Conservation (phyloP, 169 alveolate species). For the Eimeria praecox region DNA sequence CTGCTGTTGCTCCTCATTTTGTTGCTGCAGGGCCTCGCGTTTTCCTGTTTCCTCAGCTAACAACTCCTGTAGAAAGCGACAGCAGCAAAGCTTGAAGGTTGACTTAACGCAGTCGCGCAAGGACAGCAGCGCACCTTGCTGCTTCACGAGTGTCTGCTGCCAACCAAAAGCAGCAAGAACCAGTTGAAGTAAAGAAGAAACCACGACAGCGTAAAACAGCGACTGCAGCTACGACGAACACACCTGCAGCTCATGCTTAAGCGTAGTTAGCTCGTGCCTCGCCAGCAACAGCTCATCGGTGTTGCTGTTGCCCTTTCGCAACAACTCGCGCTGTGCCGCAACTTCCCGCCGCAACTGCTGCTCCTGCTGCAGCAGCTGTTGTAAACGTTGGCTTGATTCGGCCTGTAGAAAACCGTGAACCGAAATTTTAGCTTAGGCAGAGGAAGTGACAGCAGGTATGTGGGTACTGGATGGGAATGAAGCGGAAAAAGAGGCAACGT, state of each 20-base stretch:
- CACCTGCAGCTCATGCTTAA: conserved; percentile 61
- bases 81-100: not conserved
- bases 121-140: not conserved
- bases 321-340: conserved; percentile 64
- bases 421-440: not conserved
- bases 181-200: not conserved
- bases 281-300: conserved; percentile 56
- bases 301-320: conserved; percentile 60
- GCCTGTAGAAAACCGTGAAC: conserved; percentile 1
- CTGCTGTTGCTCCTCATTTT: conserved; percentile 66
- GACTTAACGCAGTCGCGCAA: not conserved
- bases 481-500: not conserved
- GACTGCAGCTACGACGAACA: not conserved
- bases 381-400: conserved; percentile 57
- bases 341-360: conserved; percentile 56
- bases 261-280: conserved; percentile 46
- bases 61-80: conserved; percentile 7
- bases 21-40: conserved; percentile 30
- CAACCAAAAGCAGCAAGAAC: not conserved
- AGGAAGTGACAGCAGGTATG: not conserved
- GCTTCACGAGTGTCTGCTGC: not conserved
- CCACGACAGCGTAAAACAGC: not conserved
- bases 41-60: conserved; percentile 58
- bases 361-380: conserved; percentile 55
- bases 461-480: not conserved